phyloP scores from a whole-genome alignment of 148 eudicot species.

The Vaccinium darrowii region DNA sequence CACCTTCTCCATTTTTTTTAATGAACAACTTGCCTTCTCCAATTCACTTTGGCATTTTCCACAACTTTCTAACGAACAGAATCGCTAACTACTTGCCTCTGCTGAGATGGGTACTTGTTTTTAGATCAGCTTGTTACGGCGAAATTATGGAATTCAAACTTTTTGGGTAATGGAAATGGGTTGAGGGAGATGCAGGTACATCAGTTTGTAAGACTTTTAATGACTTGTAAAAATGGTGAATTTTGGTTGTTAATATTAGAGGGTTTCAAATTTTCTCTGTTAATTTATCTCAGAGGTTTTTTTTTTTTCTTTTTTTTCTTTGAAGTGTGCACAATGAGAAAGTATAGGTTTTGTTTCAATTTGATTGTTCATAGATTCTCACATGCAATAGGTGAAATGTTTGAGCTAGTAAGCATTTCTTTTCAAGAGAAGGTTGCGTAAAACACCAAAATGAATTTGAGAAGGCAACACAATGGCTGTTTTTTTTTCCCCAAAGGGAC shows the following conservation, averaged over 20 bases:
- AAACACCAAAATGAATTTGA: background rate
- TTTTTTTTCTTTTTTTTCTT: too few species aligned
- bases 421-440: background rate
- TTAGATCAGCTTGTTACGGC: background rate
- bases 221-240: background rate
- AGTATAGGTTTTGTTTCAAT: background rate
- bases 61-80: too few species aligned
- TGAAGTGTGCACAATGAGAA: background rate
- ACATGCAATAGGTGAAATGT: background rate
- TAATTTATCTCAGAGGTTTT: background rate
- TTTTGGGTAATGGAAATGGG: background rate
- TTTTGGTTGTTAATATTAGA: too few species aligned
- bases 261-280: too few species aligned
- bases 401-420: background rate
- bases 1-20: too few species aligned
- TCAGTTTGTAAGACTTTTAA: too few species aligned
- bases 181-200: background rate
- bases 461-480: background rate
- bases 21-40: too few species aligned
- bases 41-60: too few species aligned
- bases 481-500: background rate
- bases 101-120: background rate
- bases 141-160: background rate
- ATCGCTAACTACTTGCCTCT: too few species aligned
- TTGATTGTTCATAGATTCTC: constrained; percentile 5